Evolutionary conservation across 2,329 filamentous ascomycete species (phyloP), one percentile per base, ranked within the genome.

Genomic region (Helotiales sp.): DNA sequence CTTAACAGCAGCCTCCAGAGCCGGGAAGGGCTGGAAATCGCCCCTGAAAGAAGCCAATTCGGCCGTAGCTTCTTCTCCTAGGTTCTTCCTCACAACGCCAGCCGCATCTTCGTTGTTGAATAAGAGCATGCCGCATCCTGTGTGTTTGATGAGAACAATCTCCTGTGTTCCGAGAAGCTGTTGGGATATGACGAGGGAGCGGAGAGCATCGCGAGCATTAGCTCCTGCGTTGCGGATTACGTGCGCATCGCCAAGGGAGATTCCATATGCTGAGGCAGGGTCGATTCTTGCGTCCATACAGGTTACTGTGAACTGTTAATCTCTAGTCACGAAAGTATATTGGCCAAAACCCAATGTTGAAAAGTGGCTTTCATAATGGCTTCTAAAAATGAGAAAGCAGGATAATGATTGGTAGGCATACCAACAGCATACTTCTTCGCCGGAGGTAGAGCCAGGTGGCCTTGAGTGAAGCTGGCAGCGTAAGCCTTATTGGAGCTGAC

Each of bases 211-310:
- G 43, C 82, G 80, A 1, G 87, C 89, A 17, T 85, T 88, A 0
- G 83, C 91, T 2, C 90, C 90, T 10, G 89, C 90, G 71, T 93
- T 94, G 66, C 91, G 87, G 67, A 93, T 90, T 34, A 93, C 87
- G 78, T 96, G 92, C 0, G 92, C 92, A 70, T 93, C 91, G 47
- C 92, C 92, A 20, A 92, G 85, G 22, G 84, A 80, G 65, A 94
- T 89, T 8, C 89, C 90, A 63, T 93, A 90, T 1, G 90, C 90
- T 13, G 85, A 81, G 2, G 87, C 84, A 0, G 92, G 88, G 73
- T 95, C 85, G 72, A 89, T 82, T 61, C 92, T 87, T 5, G 92
- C 90, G 75, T 96, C 92, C 91, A 96, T 96, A 79, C 92, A 96
- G 0, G 91, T 92, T 52, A 95, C 84, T 85, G 30, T 1, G 7